Percentiles rank a stretch among this genome's conserved stretches.
Conservation (phyloP, 192 early-diverging fungal genomes). For the Coemansia reversa region DNA sequence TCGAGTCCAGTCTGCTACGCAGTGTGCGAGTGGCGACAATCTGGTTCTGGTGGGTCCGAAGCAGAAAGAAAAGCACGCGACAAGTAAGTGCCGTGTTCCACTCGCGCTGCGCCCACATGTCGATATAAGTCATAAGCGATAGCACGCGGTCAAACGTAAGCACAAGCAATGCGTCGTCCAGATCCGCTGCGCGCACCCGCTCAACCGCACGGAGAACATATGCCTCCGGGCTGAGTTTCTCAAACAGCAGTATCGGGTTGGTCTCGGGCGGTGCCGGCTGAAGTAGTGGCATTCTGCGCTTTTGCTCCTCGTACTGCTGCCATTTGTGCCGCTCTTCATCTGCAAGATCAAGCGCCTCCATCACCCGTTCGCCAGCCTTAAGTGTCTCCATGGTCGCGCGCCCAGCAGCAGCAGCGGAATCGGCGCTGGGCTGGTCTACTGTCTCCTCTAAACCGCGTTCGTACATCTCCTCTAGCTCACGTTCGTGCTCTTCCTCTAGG, state of each 20-base stretch:
- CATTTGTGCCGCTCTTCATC: constrained; percentile 75
- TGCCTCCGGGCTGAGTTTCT: constrained; percentile 66
- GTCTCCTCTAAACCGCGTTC: constrained; percentile 73
- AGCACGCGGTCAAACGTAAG: constrained; percentile 82
- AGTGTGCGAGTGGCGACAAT: constrained; percentile 79
- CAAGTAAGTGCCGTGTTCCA: constrained; percentile 79
- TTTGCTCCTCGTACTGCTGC: constrained; percentile 62
- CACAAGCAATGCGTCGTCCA: constrained; percentile 88
- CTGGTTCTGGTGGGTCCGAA: constrained; percentile 88
- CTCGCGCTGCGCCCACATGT: constrained; percentile 78
- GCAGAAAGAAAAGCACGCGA: constrained; percentile 81
- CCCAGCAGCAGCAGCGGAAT: constrained; percentile 63
- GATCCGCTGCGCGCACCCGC: constrained; percentile 76
- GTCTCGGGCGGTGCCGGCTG: constrained; percentile 53
- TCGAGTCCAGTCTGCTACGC: constrained; percentile 69
- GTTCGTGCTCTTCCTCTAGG: constrained; percentile 94
- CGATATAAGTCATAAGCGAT: constrained; percentile 73
- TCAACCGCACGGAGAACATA: constrained; percentile 79
- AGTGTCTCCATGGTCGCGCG: constrained; percentile 92
- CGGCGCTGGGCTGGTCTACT: constrained; percentile 48
- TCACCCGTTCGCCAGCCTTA: constrained; percentile 90
- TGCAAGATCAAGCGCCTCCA: constrained; percentile 89
- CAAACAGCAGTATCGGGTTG: constrained; percentile 67
- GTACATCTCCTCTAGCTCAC: constrained; percentile 87
- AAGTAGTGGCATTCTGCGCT: constrained; percentile 35